Conservation (phyloP, 352 stramenopile genomes). For the Phytopythium montanum region DNA sequence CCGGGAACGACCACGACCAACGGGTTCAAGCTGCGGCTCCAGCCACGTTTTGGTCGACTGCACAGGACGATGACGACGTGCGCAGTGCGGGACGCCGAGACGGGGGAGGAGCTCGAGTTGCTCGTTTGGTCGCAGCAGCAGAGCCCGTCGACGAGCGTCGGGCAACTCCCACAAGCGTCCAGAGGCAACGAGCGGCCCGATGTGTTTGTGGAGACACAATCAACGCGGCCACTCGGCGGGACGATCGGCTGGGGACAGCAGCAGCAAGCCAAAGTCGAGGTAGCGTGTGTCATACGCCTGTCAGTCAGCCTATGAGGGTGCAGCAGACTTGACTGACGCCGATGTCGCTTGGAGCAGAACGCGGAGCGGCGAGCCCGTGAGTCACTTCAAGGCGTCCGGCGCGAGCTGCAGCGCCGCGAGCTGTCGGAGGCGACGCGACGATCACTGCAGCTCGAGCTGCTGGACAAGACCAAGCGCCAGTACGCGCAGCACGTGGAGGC, state of each 20-base stretch:
- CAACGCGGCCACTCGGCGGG: conserved; percentile 39
- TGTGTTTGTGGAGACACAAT: conserved; percentile 55
- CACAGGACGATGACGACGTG: conserved; percentile 13
- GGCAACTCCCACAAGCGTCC: not conserved
- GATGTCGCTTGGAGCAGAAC: conserved; percentile 26
- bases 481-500: conserved; percentile 51
- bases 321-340: not conserved
- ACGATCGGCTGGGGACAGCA: conserved; percentile 47
- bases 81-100: conserved; percentile 60
- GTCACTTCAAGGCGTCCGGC: conserved; percentile 46
- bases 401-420: conserved; percentile 40
- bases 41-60: not conserved
- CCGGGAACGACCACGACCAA: not conserved
- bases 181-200: not conserved
- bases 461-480: conserved; percentile 60
- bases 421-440: conserved; percentile 30
- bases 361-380: conserved; percentile 38
- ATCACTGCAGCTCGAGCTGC: conserved; percentile 41
- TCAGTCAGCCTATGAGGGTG: too few relatives aligned
- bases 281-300: conserved; percentile 7
- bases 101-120: conserved; percentile 46
- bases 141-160: not conserved
- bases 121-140: conserved; percentile 7
- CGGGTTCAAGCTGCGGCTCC: too few relatives aligned
- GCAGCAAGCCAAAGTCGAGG: conserved; percentile 45